Evolutionary conservation across 257 asterid genomes (phyloP), one percentile per base, ranked within the genome.

Genomic region (Euphrasia confusa): DNA sequence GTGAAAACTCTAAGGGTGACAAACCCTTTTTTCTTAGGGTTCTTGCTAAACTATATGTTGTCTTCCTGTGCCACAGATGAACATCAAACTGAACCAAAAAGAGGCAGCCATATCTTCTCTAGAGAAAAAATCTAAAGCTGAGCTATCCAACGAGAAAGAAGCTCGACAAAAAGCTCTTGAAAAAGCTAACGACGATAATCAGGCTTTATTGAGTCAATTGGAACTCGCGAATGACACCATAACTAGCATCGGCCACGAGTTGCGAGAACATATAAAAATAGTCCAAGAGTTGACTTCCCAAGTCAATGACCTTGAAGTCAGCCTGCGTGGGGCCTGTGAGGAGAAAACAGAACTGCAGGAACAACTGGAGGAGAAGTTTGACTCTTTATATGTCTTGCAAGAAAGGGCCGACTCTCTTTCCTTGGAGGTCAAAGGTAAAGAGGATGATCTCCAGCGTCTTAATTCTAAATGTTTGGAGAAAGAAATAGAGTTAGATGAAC

Each of bases 351-450:
- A 82, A 75, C 65, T 83, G 10, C 79, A 82, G 58, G 84, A 78
- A 53, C 80, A 78, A 64, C 77, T 87, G 66, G 73, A 75, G 63
- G 82, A 82, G 72, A 88, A 85, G 80, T 58, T 77, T 37, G 78
- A 80, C 60, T 74, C 71, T 40, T 40, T 79, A 54, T 71, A 54
- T 54, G 77, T 66, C 66, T 69, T 85, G 78, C 82, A 82, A 71
- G 87, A 80, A 55, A 89, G 77, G 77, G 70, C 81, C 3, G 68
- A 66, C 68, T 77, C 74, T 62, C 84, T 88, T 55, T 75, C 70
- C 4, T 57, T 73, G 58, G 96, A 91, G 68, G 75, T 84, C 66
- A 75, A 81, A 67, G 84, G 78, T 61, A 84, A 88, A 72, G 95
- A 81, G 45, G 75, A 40, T 13, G 69, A 52, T 28, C 66, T 80